Conservation (phyloP, 306 rosid species). For the Ceratonia siliqua region DNA sequence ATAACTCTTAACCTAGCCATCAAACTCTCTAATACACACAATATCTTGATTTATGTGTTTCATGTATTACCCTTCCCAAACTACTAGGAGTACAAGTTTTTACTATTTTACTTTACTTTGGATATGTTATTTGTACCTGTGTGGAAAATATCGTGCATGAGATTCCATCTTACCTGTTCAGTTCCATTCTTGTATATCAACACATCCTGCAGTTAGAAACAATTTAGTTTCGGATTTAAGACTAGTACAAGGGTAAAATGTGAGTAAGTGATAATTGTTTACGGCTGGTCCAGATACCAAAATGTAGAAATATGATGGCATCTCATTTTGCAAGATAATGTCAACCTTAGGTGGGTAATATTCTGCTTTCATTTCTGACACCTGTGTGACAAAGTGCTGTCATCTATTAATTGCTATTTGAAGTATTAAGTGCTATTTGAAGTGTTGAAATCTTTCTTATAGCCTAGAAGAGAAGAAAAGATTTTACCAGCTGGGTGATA, state of each 20-base stretch:
- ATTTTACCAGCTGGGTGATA: slow-evolving; percentile 63
- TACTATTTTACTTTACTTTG: slow-evolving; percentile 25
- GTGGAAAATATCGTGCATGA: slow-evolving; percentile 3
- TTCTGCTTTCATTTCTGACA: slow-evolving; percentile 81
- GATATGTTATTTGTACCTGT: slow-evolving; percentile 2
- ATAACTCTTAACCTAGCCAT: no score
- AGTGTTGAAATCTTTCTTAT: slow-evolving; percentile 29
- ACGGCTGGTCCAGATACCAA: slow-evolving; percentile 83
- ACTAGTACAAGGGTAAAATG: slow-evolving; percentile 12
- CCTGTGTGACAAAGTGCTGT: slow-evolving; percentile 48
- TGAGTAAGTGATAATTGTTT: slow-evolving; percentile 32
- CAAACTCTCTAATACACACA: no score
- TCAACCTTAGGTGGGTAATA: slow-evolving; percentile 86
- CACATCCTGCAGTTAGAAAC: slow-evolving; percentile 68
- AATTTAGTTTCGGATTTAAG: slow-evolving; percentile 28
- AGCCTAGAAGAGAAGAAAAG: slow-evolving; percentile 4
- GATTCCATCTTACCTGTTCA: slow-evolving; percentile 65
- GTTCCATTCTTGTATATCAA: slow-evolving; percentile 66
- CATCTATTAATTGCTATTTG: slow-evolving; percentile 14
- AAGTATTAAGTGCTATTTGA: slow-evolving; percentile 32
- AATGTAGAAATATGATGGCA: slow-evolving; percentile 78
- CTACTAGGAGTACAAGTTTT: neutral
- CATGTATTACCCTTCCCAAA: neutral
- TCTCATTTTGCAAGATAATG: slow-evolving; percentile 78
- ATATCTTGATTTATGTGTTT: neutral